phyloP scores from a whole-genome alignment of 176 grass and related monocot genomes.

The Oryza punctata region DNA sequence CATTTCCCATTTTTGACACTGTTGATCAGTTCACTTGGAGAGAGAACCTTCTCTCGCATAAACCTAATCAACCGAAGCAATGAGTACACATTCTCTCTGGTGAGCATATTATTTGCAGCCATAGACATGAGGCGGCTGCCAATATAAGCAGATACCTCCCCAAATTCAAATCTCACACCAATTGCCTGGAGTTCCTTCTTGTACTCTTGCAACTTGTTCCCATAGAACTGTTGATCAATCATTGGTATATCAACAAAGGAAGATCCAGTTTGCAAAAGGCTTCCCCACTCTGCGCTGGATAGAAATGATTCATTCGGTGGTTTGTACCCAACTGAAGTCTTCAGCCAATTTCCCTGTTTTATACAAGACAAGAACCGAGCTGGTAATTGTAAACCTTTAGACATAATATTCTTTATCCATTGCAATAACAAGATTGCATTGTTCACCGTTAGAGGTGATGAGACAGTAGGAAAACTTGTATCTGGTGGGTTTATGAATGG shows the following conservation, averaged over 20 bases:
- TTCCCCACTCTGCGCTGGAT: slow-evolving; percentile 50
- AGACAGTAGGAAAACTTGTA: slow-evolving; percentile 38
- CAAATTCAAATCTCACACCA: slow-evolving; percentile 63
- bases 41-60: slow-evolving; percentile 42
- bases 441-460: slow-evolving; percentile 47
- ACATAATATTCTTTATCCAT: slow-evolving; percentile 59
- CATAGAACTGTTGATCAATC: slow-evolving; percentile 61
- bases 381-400: background rate
- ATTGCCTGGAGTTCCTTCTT: slow-evolving; percentile 54
- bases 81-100: slow-evolving; percentile 50
- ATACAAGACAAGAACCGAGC: slow-evolving; percentile 47
- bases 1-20: slow-evolving; percentile 46
- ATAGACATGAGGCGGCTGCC: slow-evolving; percentile 50
- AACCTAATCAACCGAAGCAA: slow-evolving; percentile 69
- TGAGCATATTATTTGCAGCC: slow-evolving; percentile 37
- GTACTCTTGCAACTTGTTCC: slow-evolving; percentile 37
- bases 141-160: slow-evolving; percentile 51
- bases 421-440: slow-evolving; percentile 71
- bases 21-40: slow-evolving; percentile 46
- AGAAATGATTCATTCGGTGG: slow-evolving; percentile 64
- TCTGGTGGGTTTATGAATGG: slow-evolving; percentile 64
- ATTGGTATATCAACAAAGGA: slow-evolving; percentile 69
- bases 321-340: slow-evolving; percentile 63
- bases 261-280: slow-evolving; percentile 48
- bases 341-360: slow-evolving; percentile 65